Percentiles rank a stretch among this genome's conserved stretches.
Evolutionary conservation across 495 filamentous ascomycete species (phyloP).

Genomic region (Ascodesmis nigricans): DNA sequence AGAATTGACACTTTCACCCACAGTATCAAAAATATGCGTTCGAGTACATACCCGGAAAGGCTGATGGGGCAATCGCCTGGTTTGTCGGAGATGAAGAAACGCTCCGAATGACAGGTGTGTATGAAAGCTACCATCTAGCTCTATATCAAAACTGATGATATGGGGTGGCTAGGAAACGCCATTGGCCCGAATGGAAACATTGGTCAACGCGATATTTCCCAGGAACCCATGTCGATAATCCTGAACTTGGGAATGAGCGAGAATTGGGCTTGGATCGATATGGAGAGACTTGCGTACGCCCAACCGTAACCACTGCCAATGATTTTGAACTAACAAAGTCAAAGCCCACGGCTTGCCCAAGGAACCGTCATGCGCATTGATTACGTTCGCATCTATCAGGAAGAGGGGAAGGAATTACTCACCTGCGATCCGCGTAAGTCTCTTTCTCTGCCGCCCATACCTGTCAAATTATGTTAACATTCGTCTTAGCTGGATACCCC

Average conservation of each 20-base stretch:
- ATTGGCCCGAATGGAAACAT: conserved; percentile 18
- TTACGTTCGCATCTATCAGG: conserved; percentile 56
- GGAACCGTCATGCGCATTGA: conserved; percentile 50
- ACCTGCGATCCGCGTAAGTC: conserved; percentile 43
- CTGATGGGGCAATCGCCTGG: conserved; percentile 40
- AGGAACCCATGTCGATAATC: conserved; percentile 28
- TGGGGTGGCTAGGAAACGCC: conserved; percentile 42
- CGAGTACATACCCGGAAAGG: conserved; percentile 44
- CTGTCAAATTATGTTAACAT: background rate
- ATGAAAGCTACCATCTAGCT: conserved; percentile 42
- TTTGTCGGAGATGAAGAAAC: conserved; percentile 43
- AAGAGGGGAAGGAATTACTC: conserved; percentile 32
- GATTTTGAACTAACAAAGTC: too few relatives aligned
- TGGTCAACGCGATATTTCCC: conserved; percentile 13
- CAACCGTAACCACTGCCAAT: background rate
- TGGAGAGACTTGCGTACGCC: conserved; percentile 26
- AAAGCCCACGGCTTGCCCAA: conserved; percentile 7
- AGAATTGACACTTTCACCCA: background rate
- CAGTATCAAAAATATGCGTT: conserved; percentile 49
- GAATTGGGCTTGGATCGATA: conserved; percentile 42
- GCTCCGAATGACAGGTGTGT: conserved; percentile 42
- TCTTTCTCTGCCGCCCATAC: background rate
- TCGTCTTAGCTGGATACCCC: conserved; percentile 29
- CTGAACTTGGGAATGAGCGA: conserved; percentile 56
- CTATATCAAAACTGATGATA: conserved; percentile 40